These are phyloP conservation scores for Crithidia thermophila DNA, from an alignment of 208 protist species.

Conservation along the genomic window DNA sequence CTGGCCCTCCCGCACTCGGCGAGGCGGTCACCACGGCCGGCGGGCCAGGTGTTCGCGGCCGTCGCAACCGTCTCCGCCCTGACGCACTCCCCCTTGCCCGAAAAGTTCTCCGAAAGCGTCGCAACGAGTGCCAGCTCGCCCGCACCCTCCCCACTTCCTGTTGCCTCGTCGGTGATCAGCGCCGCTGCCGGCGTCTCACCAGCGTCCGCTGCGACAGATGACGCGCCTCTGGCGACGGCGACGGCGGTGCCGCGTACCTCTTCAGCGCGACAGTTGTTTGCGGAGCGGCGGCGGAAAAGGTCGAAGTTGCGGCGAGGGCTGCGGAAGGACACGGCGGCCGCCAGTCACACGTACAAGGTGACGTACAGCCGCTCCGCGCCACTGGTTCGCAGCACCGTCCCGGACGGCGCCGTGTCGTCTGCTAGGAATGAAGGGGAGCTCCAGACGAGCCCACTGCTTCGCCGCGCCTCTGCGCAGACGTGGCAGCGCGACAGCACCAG, in stretches of 20 bases:
- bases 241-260: no score
- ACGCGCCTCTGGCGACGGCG: no score
- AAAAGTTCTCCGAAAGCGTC: no score
- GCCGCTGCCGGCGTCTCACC: no score
- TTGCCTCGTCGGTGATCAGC: no score
- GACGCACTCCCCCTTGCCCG: background rate
- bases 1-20: no score
- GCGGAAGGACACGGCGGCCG: background rate
- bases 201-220: background rate
- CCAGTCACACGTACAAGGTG: conserved; percentile 3
- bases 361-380: conserved; percentile 6
- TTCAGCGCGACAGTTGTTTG: no score
- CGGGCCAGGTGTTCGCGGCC: conserved; percentile 8
- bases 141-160: no score
- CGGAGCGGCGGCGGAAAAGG: no score
- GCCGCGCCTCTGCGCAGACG: background rate
- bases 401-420: background rate
- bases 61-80: conserved; percentile 12
- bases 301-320: no score
- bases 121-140: no score
- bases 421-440: background rate
- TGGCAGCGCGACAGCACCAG: background rate
- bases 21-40: no score
- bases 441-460: background rate
- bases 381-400: conserved; percentile 13